Evolutionary conservation across 2,329 filamentous ascomycete genomes (phyloP), one percentile per base, ranked within the genome.

Genomic region (Aspergillus uvarum): DNA sequence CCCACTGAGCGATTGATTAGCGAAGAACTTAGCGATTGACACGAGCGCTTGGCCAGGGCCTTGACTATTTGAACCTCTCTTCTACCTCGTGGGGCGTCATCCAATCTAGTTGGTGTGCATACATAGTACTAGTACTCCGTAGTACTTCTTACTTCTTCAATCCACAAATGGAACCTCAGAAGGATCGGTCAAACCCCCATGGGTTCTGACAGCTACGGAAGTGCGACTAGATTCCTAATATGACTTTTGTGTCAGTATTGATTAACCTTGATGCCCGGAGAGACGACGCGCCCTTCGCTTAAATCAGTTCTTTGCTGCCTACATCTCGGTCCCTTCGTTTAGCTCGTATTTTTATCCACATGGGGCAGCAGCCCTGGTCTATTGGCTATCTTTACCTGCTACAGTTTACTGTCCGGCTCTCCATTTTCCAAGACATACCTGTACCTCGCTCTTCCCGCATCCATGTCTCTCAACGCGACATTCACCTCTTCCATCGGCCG

Each of bases 381-480:
- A 29, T 7, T 29, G 10, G 22, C n/a, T 42, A 52, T 52, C 12
- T 31, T 1, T 32, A 32, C 21, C n/a, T 21, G 26, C 51, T 67
- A 76, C 59, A 77, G 48, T 54, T 69, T 77, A 31, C 72, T 68
- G 59, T 69, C 62, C 2, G 50, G 55, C 38, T 61, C 63, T 47
- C 55, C 59, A 70, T 81, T 81, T 12, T 76, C 71, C 63, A 81
- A 61, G 24, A 81, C 79, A 71, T 77, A 81, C 29, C 80, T 67
- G 72, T 80, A 81, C 57, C 80, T 72, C 59, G 79, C 78, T 66
- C 77, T 80, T 1, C 77, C 76, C 38, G 66, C 73, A 66, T 79
- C 72, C 77, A 81, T 78, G 70, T 81, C 79, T 38, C 66, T 70
- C 59, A 81, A 66, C 0, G 76, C 76, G 53, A 69, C 61, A 67